phyloP scores from a whole-genome alignment of 345 rosid species.

The Anacardium occidentale region DNA sequence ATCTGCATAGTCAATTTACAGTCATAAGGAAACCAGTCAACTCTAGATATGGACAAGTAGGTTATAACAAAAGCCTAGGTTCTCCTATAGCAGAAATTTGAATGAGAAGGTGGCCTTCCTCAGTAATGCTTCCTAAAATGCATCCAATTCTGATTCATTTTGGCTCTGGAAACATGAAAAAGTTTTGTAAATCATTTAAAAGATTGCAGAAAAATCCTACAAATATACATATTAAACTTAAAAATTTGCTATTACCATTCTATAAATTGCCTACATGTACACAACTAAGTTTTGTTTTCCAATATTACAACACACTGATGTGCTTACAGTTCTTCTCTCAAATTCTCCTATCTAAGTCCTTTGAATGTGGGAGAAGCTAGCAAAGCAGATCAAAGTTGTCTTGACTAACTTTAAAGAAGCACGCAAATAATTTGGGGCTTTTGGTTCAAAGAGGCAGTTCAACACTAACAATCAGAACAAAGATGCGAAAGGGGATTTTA shows the following conservation, averaged over 20 bases:
- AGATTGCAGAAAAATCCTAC: background rate
- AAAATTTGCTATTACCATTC: background rate
- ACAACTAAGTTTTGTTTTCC: background rate
- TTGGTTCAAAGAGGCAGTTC: background rate
- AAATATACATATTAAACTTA: background rate
- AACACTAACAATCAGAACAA: background rate
- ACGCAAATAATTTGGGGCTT: background rate
- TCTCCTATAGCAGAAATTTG: background rate
- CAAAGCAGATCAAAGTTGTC: background rate
- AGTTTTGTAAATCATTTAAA: background rate
- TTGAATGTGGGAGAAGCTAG: background rate
- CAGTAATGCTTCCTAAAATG: background rate
- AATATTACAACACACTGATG: background rate
- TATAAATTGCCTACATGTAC: background rate
- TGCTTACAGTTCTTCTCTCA: background rate
- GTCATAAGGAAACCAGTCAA: background rate
- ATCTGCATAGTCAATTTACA: background rate
- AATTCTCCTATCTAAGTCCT: background rate
- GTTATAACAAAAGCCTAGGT: background rate
- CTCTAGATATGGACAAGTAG: background rate
- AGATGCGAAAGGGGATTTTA: too few species aligned
- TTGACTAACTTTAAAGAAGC: background rate
- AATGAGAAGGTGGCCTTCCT: background rate
- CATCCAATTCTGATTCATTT: too few species aligned
- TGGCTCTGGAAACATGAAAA: background rate